Evolutionary conservation across 805 yeast species (phyloP).

Genomic region (Zygoascus biomembranicola): DNA sequence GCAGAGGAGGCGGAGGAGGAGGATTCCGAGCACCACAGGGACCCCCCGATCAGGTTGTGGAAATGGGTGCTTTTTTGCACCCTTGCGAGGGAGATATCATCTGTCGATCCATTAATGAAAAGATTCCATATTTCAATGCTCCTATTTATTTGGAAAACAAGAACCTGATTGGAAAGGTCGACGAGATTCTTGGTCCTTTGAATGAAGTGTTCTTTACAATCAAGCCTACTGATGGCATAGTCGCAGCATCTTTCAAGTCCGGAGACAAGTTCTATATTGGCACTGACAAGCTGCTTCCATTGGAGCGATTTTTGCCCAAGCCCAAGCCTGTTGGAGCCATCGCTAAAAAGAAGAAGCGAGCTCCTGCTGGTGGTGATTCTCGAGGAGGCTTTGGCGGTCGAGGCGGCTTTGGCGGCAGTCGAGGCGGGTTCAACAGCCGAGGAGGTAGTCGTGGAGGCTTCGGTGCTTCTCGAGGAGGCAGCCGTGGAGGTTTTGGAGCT

Average conservation of each 20-base stretch:
- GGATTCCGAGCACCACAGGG: conserved; percentile 76
- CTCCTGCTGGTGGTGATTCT: conserved; percentile 37
- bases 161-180: conserved; percentile 93
- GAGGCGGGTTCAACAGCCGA: conserved; percentile 15
- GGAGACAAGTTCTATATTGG: conserved; percentile 97
- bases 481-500: conserved; percentile 35
- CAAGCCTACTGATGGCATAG: conserved; percentile 94
- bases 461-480: conserved; percentile 19
- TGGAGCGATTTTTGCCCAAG: conserved; percentile 95
- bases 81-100: conserved; percentile 96
- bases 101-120: conserved; percentile 88
- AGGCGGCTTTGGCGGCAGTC: conserved; percentile 37
- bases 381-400: conserved; percentile 29
- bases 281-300: conserved; percentile 88
- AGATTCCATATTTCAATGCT: conserved; percentile 96
- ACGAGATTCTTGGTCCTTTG: conserved; percentile 94
- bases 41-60: conserved; percentile 93
- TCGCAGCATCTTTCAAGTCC: conserved; percentile 83
- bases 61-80: conserved; percentile 89
- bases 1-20: conserved; percentile 59
- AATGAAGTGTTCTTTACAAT: conserved; percentile 97
- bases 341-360: conserved; percentile 49
- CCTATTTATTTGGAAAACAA: conserved; percentile 96
- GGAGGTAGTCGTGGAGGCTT: conserved; percentile 22
- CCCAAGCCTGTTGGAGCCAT: conserved; percentile 84